phyloP scores from a whole-genome alignment of 306 rosid genomes.

The Quercus engelmannii region DNA sequence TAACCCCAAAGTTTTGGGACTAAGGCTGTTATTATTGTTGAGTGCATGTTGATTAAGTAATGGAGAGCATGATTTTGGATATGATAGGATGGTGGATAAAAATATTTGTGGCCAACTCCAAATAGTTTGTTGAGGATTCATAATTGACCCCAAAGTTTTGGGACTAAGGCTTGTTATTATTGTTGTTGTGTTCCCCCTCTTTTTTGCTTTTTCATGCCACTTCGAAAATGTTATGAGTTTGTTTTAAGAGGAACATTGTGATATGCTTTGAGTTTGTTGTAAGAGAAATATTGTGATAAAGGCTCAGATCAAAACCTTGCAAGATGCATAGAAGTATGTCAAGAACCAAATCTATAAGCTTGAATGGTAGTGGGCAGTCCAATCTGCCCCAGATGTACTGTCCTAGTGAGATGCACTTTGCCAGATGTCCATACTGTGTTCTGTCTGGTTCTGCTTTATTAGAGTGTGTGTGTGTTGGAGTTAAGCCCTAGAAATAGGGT shows the following conservation, averaged over 20 bases:
- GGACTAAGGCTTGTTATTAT: too few species aligned
- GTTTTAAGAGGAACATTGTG: neutral
- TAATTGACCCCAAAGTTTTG: too few species aligned
- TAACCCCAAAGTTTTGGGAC: too few species aligned
- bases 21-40: too few species aligned
- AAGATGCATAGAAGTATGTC: neutral
- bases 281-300: neutral
- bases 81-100: too few species aligned
- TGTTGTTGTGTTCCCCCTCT: neutral
- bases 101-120: too few species aligned
- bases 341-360: neutral
- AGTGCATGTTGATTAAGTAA: too few species aligned
- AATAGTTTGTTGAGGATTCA: too few species aligned
- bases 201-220: neutral
- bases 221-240: neutral
- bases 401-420: neutral
- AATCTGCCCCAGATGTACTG: neutral
- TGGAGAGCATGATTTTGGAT: too few species aligned
- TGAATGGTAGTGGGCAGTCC: neutral
- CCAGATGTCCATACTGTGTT: neutral
- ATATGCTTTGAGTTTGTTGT: neutral
- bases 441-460: neutral
- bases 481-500: neutral
- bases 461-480: neutral
- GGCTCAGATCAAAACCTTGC: neutral